A percentile compares a stretch with the other conserved stretches of the same genome.
These are phyloP conservation scores for Magnolia changhungtana DNA, from an alignment of 164 flowering plant genomes.

Conservation along the genomic window DNA sequence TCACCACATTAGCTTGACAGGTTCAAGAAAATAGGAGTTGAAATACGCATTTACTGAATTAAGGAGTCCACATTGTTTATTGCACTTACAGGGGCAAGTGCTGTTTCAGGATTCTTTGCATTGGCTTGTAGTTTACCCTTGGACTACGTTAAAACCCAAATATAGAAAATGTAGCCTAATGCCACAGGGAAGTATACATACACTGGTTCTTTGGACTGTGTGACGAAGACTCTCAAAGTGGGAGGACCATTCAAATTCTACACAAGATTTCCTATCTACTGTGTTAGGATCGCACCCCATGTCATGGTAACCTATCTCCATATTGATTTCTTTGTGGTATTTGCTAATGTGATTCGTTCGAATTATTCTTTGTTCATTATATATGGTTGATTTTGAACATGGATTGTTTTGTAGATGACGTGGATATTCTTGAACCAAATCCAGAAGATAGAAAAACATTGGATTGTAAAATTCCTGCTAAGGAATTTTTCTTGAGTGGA, in stretches of 20 bases:
- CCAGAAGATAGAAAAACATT: constrained; percentile 48
- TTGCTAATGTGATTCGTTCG: neutral
- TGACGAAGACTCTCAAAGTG: constrained; percentile 72
- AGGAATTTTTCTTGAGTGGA: neutral
- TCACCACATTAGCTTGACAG: neutral
- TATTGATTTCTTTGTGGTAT: constrained; percentile 5
- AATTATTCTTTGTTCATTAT: neutral
- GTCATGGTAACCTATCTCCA: constrained; percentile 66
- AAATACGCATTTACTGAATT: neutral
- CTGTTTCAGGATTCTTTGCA: constrained; percentile 89
- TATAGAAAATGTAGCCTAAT: constrained; percentile 97
- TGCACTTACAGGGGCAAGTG: constrained; percentile 64
- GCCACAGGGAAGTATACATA: constrained; percentile 81
- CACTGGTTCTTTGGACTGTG: constrained; percentile 84
- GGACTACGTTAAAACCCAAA: constrained; percentile 92
- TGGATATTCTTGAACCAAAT: constrained; percentile 98
- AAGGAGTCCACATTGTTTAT: neutral
- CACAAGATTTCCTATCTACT: constrained; percentile 93
- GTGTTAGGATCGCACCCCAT: constrained; percentile 94
- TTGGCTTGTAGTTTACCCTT: constrained; percentile 94
- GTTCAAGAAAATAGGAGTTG: neutral
- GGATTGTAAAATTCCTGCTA: constrained; percentile 45
- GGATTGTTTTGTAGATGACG: constrained; percentile 67
- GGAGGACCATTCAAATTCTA: constrained; percentile 94
- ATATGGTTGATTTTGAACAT: constrained; percentile 14